phyloP scores from a whole-genome alignment of 768 basidiomycete genomes.

The Pisolithus marmoratus region DNA sequence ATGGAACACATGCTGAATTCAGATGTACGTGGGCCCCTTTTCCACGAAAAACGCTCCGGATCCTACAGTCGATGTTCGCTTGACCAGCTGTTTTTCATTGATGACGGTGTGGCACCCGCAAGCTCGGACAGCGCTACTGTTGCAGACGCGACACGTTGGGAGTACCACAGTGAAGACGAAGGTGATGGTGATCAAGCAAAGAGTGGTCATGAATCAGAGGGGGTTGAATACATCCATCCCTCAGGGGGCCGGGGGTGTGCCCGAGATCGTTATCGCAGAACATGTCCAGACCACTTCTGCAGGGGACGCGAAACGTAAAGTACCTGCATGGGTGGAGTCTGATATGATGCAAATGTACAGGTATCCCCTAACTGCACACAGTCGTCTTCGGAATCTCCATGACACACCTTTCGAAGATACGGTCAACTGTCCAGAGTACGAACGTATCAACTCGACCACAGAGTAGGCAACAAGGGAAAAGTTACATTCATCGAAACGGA shows the following conservation, averaged over 20 bases:
- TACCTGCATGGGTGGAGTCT: conserved; percentile 82
- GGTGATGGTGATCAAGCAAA: conserved; percentile 22
- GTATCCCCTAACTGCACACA: conserved; percentile 52
- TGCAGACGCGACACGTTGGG: conserved; percentile 11
- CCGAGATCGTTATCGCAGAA: conserved; percentile 7
- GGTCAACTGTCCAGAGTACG: conserved; percentile 82
- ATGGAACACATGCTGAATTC: conserved; percentile 65
- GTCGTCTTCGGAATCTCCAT: conserved; percentile 81
- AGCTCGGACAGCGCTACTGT: conserved; percentile 7
- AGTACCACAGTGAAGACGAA: conserved; percentile 10
- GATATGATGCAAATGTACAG: conserved; percentile 60
- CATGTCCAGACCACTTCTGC: conserved; percentile 8
- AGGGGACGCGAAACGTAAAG: conserved; percentile 32
- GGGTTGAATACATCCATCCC: conserved; percentile 11
- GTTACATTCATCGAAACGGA: conserved; percentile 32
- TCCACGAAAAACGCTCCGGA: conserved; percentile 1
- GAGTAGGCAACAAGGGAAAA: conserved; percentile 74
- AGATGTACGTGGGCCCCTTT: conserved; percentile 49
- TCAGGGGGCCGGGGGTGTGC: conserved; percentile 4
- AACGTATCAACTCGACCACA: conserved; percentile 85
- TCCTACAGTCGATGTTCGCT: neutral
- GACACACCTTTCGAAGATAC: conserved; percentile 64
- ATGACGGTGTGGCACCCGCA: conserved; percentile 40
- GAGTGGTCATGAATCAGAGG: conserved; percentile 1
- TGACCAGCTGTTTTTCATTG: conserved; percentile 72